Evolutionary conservation across 2,329 filamentous ascomycete genomes (phyloP).

Genomic region (Fusarium sp.): DNA sequence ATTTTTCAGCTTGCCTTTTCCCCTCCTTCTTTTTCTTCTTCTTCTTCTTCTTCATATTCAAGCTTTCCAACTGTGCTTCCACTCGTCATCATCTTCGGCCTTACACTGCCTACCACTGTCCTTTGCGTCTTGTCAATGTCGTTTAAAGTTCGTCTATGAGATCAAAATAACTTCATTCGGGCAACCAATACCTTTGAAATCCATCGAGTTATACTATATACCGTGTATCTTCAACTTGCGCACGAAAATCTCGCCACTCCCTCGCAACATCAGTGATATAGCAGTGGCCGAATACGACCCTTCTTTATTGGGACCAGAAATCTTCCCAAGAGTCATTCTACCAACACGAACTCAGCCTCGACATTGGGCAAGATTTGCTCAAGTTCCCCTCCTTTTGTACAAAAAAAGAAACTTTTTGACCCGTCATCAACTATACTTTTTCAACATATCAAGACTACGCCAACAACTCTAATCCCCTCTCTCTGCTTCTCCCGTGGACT

Average conservation of each 20-base stretch:
- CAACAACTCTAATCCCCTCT: neutral
- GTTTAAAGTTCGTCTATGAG: slow-evolving; percentile 25
- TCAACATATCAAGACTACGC: neutral
- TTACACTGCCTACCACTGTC: slow-evolving; percentile 1
- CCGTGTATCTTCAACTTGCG: slow-evolving; percentile 6
- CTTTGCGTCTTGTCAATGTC: neutral
- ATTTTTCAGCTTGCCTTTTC: slow-evolving; percentile 12
- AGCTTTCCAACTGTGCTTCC: neutral
- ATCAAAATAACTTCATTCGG: slow-evolving; percentile 5
- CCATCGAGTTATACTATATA: neutral
- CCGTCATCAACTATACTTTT: neutral
- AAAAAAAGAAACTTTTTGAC: neutral
- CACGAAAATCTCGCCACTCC: slow-evolving; percentile 21
- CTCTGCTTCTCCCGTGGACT: neutral
- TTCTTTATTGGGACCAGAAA: slow-evolving; percentile 10
- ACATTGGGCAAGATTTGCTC: neutral
- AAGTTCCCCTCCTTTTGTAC: neutral
- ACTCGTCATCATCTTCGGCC: neutral
- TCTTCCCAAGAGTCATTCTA: slow-evolving; percentile 21
- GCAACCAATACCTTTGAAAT: neutral
- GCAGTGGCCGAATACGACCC: slow-evolving; percentile 13
- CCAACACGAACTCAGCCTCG: slow-evolving; percentile 1
- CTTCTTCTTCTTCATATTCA: slow-evolving; percentile 3
- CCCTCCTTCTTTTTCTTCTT: neutral
- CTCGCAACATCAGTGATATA: neutral